These are phyloP conservation scores for Fragaria vesca DNA, from an alignment of 306 rosid genomes.

Conservation along the genomic window DNA sequence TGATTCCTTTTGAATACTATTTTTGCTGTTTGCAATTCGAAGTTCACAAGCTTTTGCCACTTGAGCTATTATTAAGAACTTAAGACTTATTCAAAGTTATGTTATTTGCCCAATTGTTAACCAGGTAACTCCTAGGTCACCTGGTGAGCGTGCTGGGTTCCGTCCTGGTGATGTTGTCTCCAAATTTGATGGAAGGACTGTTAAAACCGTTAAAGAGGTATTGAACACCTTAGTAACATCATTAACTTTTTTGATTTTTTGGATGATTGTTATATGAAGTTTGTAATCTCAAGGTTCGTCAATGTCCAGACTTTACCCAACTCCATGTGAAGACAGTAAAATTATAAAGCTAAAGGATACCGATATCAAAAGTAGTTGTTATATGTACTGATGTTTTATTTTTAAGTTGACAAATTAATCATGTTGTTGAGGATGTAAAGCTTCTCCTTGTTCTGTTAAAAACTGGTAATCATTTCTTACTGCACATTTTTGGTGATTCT, in stretches of 20 bases:
- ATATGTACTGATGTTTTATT: neutral
- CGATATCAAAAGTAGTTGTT: neutral
- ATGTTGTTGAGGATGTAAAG: neutral
- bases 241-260: neutral
- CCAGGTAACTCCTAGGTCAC: constrained; percentile 86
- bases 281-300: neutral
- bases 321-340: neutral
- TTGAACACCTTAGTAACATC: neutral
- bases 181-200: constrained; percentile 76
- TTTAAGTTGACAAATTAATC: neutral
- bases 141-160: constrained; percentile 81
- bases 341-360: neutral
- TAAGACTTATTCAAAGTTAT: neutral
- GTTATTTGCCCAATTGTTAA: constrained; percentile 12
- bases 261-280: constrained; percentile 2
- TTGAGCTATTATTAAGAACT: neutral
- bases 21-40: neutral
- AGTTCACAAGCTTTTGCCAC: neutral
- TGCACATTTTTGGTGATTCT: neutral
- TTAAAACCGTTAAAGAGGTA: constrained; percentile 69
- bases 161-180: constrained; percentile 70
- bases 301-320: neutral
- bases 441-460: neutral
- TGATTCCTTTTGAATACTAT: neutral
- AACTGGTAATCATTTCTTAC: neutral